Base-by-base conservation (phyloP, 768 basidiomycete genomes). In the Leccinum disarticulatum region DNA sequence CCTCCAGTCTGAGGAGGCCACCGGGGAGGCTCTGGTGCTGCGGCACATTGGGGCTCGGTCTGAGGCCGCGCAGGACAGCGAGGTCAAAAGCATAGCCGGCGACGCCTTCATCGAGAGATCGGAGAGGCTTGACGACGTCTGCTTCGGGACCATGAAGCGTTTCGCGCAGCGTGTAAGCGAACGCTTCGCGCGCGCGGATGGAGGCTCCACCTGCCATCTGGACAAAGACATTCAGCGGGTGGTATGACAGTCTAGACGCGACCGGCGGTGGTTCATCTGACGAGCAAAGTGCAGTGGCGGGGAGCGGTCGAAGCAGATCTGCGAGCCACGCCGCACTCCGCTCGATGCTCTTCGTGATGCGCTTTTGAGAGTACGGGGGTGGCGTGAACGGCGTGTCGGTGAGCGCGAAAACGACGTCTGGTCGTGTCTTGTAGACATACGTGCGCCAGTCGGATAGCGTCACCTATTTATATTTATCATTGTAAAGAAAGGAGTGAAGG, bases 331-430 rank as follows among this genome's bases (percentile, higher is more conserved):
- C 72, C 0, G 77, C 68, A 3, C 85, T 86, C 28, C 91, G 80
- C 48, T 91, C 87, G 55, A 92, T 80, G 66, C 87, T 87, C 68
- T 92, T 93, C 28, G 82, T 86, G 6, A 87, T 72, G 3, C 92
- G 84, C 63, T 90, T 93, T 67, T 94, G 92, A 4, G 91, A 92
- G 61, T 84, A 81, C 0, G 88, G 84, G 0, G 84, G 81, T 3
- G 76, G 62, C 0, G 87, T 87, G 68, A 83, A 85, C 0, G 90
- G 88, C 0, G 77, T 84, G 59, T 94, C 91, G 1, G 83, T 79
- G 15, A 93, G 77, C 0, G 91, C 85, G 53, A 90, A 77, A 13
- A 90, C 83, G 15, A 93, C 58, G 63, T 94, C 91, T 1, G 91
- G 90, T 22, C 79, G 76, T 65, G 82, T 84, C 3, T 78, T 69